Evolutionary conservation across 331 rosid genomes (phyloP).

Genomic region (Quercus lobata): DNA sequence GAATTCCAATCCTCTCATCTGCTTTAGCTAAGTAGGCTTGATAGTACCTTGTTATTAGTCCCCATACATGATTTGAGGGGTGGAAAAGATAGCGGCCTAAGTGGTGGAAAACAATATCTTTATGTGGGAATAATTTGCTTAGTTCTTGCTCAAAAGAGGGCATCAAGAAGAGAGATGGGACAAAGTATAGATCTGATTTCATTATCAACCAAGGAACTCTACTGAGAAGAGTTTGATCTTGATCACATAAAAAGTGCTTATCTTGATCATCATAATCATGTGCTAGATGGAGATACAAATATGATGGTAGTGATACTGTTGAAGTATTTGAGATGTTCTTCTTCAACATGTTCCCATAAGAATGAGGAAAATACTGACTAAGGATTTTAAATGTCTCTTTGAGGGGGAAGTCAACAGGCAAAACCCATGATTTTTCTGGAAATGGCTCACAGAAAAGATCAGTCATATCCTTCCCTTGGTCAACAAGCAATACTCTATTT

Average conservation of each 20-base stretch:
- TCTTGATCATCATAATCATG: conserved; percentile 72
- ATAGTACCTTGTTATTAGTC: conserved; percentile 53
- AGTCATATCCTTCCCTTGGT: conserved; percentile 40
- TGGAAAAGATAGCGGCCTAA: conserved; percentile 64
- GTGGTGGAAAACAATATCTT: conserved; percentile 57
- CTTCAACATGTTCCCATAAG: conserved; percentile 57
- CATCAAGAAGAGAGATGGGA: conserved; percentile 67
- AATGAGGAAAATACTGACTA: conserved; percentile 38
- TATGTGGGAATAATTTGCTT: conserved; percentile 45
- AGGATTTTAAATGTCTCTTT: conserved; percentile 19
- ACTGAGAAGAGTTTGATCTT: conserved; percentile 35
- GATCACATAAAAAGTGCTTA: conserved; percentile 65
- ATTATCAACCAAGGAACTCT: conserved; percentile 52
- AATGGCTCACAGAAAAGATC: conserved; percentile 75
- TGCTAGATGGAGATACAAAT: conserved; percentile 48
- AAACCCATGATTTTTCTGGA: conserved; percentile 55
- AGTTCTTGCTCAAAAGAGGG: conserved; percentile 59
- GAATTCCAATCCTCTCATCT: conserved; percentile 62
- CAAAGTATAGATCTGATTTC: conserved; percentile 59
- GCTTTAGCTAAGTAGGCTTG: conserved; percentile 50
- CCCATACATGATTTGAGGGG: conserved; percentile 69
- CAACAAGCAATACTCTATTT: conserved; percentile 48
- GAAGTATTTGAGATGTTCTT: conserved; percentile 21
- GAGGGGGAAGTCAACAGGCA: conserved; percentile 51
- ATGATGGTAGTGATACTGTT: conserved; percentile 21